Conservation (phyloP, 306 rosid genomes). For the Medicago arabica region DNA sequence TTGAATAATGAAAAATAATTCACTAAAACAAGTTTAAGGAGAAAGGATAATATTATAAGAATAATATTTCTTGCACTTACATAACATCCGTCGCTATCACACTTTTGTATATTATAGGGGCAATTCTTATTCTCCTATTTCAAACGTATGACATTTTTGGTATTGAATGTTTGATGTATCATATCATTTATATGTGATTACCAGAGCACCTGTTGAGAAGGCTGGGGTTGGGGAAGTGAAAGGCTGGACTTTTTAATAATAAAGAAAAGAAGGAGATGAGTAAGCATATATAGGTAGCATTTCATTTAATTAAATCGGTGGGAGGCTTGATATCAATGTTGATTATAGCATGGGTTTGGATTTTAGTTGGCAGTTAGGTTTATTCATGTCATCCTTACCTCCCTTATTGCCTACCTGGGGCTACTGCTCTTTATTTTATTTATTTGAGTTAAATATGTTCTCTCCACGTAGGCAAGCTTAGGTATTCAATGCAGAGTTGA, state of each 20-base stretch:
- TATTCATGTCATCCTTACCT: slow-evolving; percentile 43
- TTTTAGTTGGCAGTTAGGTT: slow-evolving; percentile 65
- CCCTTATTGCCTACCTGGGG: neutral
- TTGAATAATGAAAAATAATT: slow-evolving; percentile 6
- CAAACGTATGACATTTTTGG: neutral
- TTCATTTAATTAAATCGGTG: slow-evolving; percentile 29
- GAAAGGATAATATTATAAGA: neutral
- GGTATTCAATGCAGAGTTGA: too few relatives aligned
- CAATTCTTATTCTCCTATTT: neutral
- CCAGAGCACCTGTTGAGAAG: neutral
- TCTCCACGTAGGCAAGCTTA: neutral
- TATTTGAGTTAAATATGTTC: neutral
- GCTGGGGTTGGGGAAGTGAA: neutral
- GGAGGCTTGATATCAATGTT: slow-evolving; percentile 16
- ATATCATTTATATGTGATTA: neutral
- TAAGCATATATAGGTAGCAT: slow-evolving; percentile 11
- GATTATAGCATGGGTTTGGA: slow-evolving; percentile 40
- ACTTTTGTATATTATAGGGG: neutral
- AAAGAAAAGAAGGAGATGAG: neutral
- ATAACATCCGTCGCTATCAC: neutral
- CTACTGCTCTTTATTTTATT: neutral
- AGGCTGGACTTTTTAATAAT: neutral
- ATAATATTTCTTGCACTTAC: neutral
- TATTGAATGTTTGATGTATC: neutral
- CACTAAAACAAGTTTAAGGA: neutral